A percentile compares a stretch with the other conserved stretches of the same genome.
phyloP scores from a whole-genome alignment of 306 rosid genomes.

The Vigna reflexopilosa region DNA sequence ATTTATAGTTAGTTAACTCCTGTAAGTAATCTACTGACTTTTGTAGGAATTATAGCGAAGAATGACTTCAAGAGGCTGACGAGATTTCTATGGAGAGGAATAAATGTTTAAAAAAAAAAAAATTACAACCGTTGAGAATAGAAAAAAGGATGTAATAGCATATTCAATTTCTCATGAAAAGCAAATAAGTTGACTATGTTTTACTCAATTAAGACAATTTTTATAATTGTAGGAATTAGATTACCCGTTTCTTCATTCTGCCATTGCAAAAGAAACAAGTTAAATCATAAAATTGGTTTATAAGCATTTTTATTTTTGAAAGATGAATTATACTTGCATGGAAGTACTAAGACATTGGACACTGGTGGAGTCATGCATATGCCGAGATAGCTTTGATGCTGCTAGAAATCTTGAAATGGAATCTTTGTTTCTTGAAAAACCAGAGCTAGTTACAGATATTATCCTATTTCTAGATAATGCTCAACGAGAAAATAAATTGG shows the following conservation, averaged over 20 bases:
- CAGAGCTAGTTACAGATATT: neutral
- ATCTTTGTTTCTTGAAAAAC: neutral
- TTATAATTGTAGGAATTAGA: neutral
- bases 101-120: no score
- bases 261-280: neutral
- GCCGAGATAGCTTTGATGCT: constrained; percentile 1
- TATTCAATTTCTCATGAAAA: neutral
- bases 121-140: no score
- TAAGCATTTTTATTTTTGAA: neutral
- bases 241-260: neutral
- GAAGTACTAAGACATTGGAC: neutral
- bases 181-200: neutral
- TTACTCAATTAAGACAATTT: neutral
- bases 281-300: neutral
- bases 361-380: neutral
- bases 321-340: neutral
- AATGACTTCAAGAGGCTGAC: no score
- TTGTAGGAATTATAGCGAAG: no score
- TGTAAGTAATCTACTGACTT: no score
- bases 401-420: constrained; percentile 11
- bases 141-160: neutral
- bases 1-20: no score
- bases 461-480: neutral
- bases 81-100: no score
- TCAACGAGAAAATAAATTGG: neutral